Evolutionary conservation across 495 filamentous ascomycete genomes (phyloP).

Genomic region (Talaromyces liani): DNA sequence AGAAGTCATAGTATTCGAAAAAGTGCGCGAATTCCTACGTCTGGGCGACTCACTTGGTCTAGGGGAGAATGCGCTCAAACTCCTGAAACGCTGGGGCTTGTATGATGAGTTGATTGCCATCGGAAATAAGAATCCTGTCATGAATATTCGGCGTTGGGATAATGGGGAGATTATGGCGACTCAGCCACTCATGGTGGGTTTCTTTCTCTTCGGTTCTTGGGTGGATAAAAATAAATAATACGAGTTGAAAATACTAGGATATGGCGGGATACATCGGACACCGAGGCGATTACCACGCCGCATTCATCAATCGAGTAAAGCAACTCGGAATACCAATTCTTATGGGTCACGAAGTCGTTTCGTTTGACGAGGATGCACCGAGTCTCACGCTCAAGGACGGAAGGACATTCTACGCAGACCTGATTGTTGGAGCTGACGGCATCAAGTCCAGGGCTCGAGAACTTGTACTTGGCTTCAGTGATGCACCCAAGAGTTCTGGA

Average conservation of each 20-base stretch:
- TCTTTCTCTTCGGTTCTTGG: not conserved
- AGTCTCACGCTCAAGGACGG: slow-evolving; percentile 17
- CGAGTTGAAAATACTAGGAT: not conserved
- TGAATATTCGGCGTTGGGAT: slow-evolving; percentile 3
- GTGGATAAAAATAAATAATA: not conserved
- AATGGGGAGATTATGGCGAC: not conserved
- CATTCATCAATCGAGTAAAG: slow-evolving; percentile 40
- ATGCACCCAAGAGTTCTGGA: slow-evolving; percentile 39
- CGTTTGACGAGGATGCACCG: slow-evolving; percentile 37
- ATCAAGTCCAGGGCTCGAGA: slow-evolving; percentile 39
- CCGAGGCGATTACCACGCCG: slow-evolving; percentile 44
- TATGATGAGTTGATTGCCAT: slow-evolving; percentile 2
- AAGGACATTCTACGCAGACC: slow-evolving; percentile 18
- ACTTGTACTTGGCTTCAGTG: slow-evolving; percentile 36
- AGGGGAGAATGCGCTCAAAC: slow-evolving; percentile 3
- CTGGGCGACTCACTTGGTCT: slow-evolving; percentile 23
- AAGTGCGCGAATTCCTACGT: slow-evolving; percentile 37
- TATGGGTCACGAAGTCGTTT: slow-evolving; percentile 39
- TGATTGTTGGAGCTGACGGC: slow-evolving; percentile 37
- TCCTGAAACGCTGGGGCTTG: not conserved
- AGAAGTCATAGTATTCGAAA: slow-evolving; percentile 42
- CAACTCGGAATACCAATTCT: slow-evolving; percentile 40
- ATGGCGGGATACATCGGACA: slow-evolving; percentile 17
- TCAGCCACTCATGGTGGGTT: not conserved
- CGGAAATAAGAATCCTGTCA: slow-evolving; percentile 1